Evolutionary conservation across 2,329 filamentous ascomycete genomes (phyloP).

Genomic region (Cladophialophora yegresii): DNA sequence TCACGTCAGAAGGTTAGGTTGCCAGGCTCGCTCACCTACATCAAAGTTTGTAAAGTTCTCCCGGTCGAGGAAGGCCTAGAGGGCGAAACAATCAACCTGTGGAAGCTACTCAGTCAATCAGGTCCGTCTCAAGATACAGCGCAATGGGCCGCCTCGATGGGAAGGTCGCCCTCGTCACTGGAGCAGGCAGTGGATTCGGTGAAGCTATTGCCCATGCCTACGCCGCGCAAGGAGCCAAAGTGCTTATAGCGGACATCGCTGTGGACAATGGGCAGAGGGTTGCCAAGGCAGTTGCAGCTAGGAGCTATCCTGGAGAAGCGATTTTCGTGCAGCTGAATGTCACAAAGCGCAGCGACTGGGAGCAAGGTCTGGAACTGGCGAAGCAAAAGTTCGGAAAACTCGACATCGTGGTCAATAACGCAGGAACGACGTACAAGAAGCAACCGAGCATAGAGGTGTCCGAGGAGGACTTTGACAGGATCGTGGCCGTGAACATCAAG

Average conservation of each 20-base stretch:
- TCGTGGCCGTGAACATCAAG: constrained; percentile 50
- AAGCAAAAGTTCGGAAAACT: constrained; percentile 49
- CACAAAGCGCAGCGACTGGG: constrained; percentile 28
- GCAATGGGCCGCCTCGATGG: constrained; percentile 38
- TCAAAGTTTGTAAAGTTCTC: neutral
- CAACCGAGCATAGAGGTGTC: constrained; percentile 47
- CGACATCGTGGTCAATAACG: constrained; percentile 55
- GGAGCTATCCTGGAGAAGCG: constrained; percentile 8
- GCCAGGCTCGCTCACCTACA: neutral
- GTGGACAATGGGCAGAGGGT: constrained; percentile 22
- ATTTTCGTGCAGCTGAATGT: constrained; percentile 17
- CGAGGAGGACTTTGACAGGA: constrained; percentile 51
- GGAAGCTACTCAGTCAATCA: neutral
- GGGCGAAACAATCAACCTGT: neutral
- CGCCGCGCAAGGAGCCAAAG: constrained; percentile 41
- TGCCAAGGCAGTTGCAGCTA: constrained; percentile 23
- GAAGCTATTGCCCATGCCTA: constrained; percentile 44
- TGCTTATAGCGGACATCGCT: constrained; percentile 40
- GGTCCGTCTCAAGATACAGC: neutral
- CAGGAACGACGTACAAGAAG: constrained; percentile 52
- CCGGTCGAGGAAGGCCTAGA: neutral
- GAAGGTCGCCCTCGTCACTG: constrained; percentile 48
- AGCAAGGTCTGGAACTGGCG: constrained; percentile 44
- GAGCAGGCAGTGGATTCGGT: constrained; percentile 48
- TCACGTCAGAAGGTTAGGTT: neutral